phyloP scores from a whole-genome alignment of 2,329 filamentous ascomycete genomes.

The Colletotrichum spaethianum region DNA sequence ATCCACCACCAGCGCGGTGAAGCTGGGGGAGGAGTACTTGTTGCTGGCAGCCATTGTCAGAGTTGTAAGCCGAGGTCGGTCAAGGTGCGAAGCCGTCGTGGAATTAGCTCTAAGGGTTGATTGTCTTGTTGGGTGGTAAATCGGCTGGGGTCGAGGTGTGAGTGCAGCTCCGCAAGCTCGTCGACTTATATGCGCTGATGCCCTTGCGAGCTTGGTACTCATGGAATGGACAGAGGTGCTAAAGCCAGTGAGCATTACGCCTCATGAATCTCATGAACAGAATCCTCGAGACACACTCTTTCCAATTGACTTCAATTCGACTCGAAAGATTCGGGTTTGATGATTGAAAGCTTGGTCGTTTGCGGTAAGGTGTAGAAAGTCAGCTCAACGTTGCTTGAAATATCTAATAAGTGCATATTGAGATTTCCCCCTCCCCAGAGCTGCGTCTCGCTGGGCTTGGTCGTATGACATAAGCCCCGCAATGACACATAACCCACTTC shows the following conservation, averaged over 20 bases:
- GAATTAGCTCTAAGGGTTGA: background rate
- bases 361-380: background rate
- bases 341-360: background rate
- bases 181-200: constrained; percentile 39
- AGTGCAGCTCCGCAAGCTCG: constrained; percentile 24
- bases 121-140: background rate
- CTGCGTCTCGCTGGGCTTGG: background rate
- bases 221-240: constrained; percentile 14
- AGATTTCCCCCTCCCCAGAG: background rate
- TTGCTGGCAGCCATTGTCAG: constrained; percentile 25
- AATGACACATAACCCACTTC: constrained; percentile 19
- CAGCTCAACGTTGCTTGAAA: background rate
- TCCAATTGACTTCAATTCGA: background rate
- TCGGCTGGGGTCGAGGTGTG: constrained; percentile 6
- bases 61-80: background rate
- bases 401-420: constrained; percentile 28
- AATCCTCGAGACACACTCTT: background rate
- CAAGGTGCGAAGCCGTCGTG: background rate
- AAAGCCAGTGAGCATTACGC: constrained; percentile 18
- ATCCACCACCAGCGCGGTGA: constrained; percentile 75
- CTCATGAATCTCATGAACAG: background rate
- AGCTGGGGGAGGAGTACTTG: constrained; percentile 48
- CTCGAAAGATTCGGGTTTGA: background rate
- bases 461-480: constrained; percentile 26
- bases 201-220: constrained; percentile 26